Percentiles rank a stretch among this genome's conserved stretches.
phyloP scores from a whole-genome alignment of 1,284 basidiomycete species.

The Quambalaria eucalypti region DNA sequence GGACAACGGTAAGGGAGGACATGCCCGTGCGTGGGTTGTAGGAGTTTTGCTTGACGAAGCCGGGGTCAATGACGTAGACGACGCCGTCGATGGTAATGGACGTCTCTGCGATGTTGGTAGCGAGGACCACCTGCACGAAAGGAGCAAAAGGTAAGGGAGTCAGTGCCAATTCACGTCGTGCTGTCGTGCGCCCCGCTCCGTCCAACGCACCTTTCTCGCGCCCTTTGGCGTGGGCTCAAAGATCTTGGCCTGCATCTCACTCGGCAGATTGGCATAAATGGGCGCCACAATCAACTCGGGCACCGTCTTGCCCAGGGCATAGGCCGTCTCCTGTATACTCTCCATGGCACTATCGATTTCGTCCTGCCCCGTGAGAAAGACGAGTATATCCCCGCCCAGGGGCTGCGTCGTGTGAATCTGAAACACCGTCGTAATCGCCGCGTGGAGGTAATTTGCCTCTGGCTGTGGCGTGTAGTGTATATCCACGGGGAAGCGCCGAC shows the following conservation, averaged over 20 bases:
- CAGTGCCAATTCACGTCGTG: not conserved
- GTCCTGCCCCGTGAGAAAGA: constrained; percentile 97
- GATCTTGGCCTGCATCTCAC: constrained; percentile 98
- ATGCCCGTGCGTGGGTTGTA: constrained; percentile 46
- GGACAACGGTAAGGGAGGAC: constrained; percentile 41
- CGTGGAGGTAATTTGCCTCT: constrained; percentile 73
- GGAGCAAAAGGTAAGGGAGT: not conserved
- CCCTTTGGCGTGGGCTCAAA: constrained; percentile 97
- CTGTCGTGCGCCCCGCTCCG: not conserved
- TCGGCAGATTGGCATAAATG: constrained; percentile 94
- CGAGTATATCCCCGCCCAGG: constrained; percentile 83
- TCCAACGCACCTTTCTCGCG: constrained; percentile 62
- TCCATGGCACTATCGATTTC: constrained; percentile 93
- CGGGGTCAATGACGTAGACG: constrained; percentile 46
- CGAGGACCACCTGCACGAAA: constrained; percentile 64
- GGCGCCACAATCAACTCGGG: constrained; percentile 89
- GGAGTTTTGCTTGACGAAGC: constrained; percentile 46
- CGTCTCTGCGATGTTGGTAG: constrained; percentile 80
- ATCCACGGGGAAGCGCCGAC: constrained; percentile 92
- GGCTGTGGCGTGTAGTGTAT: constrained; percentile 69
- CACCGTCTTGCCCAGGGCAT: constrained; percentile 90
- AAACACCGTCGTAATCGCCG: constrained; percentile 95
- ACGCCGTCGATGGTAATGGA: constrained; percentile 46
- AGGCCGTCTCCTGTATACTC: constrained; percentile 86
- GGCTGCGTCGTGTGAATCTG: constrained; percentile 98